Evolutionary conservation across 495 filamentous ascomycete species (phyloP).

Genomic region (Friedmanniomyces simplex): DNA sequence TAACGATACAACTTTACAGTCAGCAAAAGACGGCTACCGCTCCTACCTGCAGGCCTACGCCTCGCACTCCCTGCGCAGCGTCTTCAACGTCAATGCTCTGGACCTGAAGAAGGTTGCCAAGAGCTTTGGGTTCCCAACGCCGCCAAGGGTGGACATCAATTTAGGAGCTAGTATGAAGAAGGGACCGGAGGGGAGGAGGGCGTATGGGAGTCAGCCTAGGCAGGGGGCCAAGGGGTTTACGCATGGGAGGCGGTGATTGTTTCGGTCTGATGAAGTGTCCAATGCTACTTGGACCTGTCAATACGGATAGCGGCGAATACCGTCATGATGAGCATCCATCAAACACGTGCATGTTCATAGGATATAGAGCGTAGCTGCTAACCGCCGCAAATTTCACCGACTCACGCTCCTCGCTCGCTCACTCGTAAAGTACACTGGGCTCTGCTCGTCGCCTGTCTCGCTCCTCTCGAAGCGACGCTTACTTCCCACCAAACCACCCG

Average conservation of each 20-base stretch:
- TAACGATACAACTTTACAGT: conserved; percentile 26
- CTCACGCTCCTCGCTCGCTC: background rate
- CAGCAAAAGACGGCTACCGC: conserved; percentile 61
- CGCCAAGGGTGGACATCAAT: conserved; percentile 84
- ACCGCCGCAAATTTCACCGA: too few species aligned
- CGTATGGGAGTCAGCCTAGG: conserved; percentile 65
- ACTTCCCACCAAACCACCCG: conserved; percentile 62
- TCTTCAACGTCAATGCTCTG: conserved; percentile 89
- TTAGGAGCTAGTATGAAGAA: conserved; percentile 91
- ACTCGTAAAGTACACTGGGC: background rate
- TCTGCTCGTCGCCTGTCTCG: background rate
- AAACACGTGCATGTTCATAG: too few species aligned
- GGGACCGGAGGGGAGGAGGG: conserved; percentile 52
- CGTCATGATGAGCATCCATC: background rate
- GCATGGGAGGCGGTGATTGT: background rate
- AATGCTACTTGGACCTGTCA: too few species aligned
- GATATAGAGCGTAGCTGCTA: background rate
- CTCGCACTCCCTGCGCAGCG: conserved; percentile 74
- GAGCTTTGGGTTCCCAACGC: conserved; percentile 78
- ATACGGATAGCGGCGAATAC: background rate
- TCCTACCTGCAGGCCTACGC: conserved; percentile 93
- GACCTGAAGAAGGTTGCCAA: conserved; percentile 91
- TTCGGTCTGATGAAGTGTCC: too few species aligned
- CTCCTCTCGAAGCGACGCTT: background rate
- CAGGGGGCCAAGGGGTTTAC: conserved; percentile 20